A percentile compares a stretch with the other conserved stretches of the same genome.
These are phyloP conservation scores for Knufia petricola DNA, from an alignment of 2,329 filamentous ascomycete species.

Conservation along the genomic window DNA sequence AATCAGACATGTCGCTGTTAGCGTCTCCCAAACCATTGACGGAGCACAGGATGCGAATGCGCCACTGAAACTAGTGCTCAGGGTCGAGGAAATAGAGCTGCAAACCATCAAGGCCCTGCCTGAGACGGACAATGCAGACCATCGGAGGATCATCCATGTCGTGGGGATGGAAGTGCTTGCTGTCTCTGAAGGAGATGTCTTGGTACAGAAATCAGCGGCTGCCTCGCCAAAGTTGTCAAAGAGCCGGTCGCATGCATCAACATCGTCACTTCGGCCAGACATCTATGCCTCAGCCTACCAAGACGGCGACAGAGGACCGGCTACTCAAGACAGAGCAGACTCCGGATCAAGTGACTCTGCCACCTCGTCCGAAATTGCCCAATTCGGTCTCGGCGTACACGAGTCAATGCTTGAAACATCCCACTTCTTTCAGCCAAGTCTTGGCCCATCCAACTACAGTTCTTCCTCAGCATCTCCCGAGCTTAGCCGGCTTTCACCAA, in stretches of 20 bases:
- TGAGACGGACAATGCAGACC: background rate
- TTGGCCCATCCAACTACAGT: background rate
- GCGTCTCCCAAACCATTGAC: constrained; percentile 38
- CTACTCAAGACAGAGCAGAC: background rate
- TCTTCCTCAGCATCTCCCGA: background rate
- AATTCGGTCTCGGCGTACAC: background rate
- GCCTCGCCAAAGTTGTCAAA: constrained; percentile 17
- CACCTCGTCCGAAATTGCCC: background rate
- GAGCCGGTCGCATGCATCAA: constrained; percentile 10
- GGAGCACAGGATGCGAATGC: constrained; percentile 10
- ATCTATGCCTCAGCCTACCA: background rate
- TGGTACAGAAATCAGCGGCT: constrained; percentile 13
- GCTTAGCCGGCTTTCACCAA: background rate
- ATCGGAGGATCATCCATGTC: constrained; percentile 13
- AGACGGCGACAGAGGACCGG: no score
- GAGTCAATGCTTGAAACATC: constrained; percentile 7
- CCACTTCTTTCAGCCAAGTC: constrained; percentile 4
- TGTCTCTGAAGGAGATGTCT: constrained; percentile 17
- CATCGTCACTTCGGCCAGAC: background rate
- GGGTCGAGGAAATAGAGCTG: constrained; percentile 13
- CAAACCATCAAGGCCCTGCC: constrained; percentile 10
- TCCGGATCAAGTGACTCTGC: background rate
- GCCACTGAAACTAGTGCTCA: constrained; percentile 17
- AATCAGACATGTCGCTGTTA: constrained; percentile 43
- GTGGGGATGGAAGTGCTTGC: constrained; percentile 17